Conservation (phyloP, 2,329 filamentous ascomycete genomes). For the Fusarium nodosum region DNA sequence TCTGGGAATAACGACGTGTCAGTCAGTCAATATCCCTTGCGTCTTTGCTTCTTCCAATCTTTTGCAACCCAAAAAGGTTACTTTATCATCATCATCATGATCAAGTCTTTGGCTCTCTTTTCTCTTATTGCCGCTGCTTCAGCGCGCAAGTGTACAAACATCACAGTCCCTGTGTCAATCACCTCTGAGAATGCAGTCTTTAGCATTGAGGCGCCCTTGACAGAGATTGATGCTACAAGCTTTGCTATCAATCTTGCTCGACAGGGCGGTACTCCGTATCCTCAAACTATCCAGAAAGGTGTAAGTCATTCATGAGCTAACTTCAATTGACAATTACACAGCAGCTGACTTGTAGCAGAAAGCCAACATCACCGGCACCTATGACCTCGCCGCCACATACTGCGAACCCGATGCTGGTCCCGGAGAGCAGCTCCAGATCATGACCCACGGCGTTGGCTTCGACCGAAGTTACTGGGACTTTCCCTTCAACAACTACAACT, state of each 20-base stretch:
- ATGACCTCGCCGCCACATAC: conserved; percentile 71
- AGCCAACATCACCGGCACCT: conserved; percentile 64
- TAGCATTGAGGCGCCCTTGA: conserved; percentile 60
- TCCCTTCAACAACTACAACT: conserved; percentile 69
- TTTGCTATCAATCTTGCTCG: conserved; percentile 65
- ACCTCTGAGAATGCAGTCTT: conserved; percentile 68
- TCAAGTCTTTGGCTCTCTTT: conserved; percentile 43
- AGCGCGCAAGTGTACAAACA: conserved; percentile 60
- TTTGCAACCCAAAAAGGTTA: not conserved
- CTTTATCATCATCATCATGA: conserved; percentile 34
- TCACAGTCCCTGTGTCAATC: conserved; percentile 69
- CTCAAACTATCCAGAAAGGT: conserved; percentile 60
- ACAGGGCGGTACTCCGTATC: conserved; percentile 63
- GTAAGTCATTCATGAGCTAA: conserved; percentile 49
- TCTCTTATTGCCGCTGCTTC: conserved; percentile 48
- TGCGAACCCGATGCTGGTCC: conserved; percentile 67
- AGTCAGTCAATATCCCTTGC: conserved; percentile 3
- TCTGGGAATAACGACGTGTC: not conserved
- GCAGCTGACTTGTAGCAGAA: conserved; percentile 54
- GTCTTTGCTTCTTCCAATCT: conserved; percentile 14
- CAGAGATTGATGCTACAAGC: conserved; percentile 69
- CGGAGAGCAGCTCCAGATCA: conserved; percentile 55
- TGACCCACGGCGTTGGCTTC: conserved; percentile 60
- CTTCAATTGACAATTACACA: no score
- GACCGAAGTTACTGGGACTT: conserved; percentile 72